phyloP scores from a whole-genome alignment of 2,329 filamentous ascomycete species.

The Pyricularia pennisetigena region DNA sequence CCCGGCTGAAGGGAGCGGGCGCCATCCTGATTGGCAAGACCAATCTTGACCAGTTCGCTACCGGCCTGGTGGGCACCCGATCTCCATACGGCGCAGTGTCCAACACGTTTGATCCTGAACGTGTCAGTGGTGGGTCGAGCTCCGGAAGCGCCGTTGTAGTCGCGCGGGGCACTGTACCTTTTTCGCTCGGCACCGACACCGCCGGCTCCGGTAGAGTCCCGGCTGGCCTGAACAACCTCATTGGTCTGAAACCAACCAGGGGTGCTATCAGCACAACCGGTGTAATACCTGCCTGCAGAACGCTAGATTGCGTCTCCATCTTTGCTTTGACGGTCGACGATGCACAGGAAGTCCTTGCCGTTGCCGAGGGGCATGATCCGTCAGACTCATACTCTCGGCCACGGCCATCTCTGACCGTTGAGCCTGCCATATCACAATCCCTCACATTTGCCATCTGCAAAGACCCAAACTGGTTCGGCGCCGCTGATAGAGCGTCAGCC shows the following conservation, averaged over 20 bases:
- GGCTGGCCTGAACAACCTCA: slow-evolving; percentile 40
- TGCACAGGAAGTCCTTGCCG: slow-evolving; percentile 16
- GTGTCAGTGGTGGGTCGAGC: slow-evolving; percentile 39
- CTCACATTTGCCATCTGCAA: slow-evolving; percentile 25
- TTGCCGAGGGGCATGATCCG: not conserved
- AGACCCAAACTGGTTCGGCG: slow-evolving; percentile 25
- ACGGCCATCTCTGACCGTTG: not conserved
- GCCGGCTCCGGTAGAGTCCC: slow-evolving; percentile 44
- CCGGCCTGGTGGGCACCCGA: slow-evolving; percentile 47
- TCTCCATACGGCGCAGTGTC: slow-evolving; percentile 42
- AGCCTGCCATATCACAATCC: not conserved
- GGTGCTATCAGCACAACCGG: slow-evolving; percentile 36
- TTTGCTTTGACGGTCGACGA: slow-evolving; percentile 35
- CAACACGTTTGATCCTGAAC: slow-evolving; percentile 21
- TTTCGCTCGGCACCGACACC: slow-evolving; percentile 47
- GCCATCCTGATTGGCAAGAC: slow-evolving; percentile 47
- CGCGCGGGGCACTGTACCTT: slow-evolving; percentile 39
- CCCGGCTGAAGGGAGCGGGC: slow-evolving; percentile 24
- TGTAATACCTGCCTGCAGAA: slow-evolving; percentile 40
- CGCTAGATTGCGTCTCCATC: slow-evolving; percentile 42
- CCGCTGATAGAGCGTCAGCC: slow-evolving; percentile 23
- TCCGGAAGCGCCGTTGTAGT: slow-evolving; percentile 46
- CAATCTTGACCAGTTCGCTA: slow-evolving; percentile 52
- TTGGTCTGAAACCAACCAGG: slow-evolving; percentile 41
- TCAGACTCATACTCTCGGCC: not conserved